These are phyloP conservation scores for Phytopythium chamaehyphon DNA, from an alignment of 352 stramenopile genomes.

Conservation along the genomic window DNA sequence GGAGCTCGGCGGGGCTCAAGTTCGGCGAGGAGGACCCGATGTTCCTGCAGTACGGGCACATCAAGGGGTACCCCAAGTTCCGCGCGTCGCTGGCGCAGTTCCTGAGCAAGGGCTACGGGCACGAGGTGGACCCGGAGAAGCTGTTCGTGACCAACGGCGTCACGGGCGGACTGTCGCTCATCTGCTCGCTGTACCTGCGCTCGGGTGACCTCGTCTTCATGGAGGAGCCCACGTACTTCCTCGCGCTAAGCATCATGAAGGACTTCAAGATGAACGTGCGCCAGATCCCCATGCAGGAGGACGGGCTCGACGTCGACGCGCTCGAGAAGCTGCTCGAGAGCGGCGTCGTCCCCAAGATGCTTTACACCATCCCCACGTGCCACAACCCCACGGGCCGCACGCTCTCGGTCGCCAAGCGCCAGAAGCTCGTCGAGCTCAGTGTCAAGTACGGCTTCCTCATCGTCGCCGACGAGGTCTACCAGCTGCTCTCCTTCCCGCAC, in stretches of 20 bases:
- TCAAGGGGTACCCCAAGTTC: slow-evolving; percentile 88
- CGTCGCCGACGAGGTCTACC: slow-evolving; percentile 94
- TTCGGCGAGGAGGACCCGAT: slow-evolving; percentile 82
- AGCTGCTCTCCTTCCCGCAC: slow-evolving; percentile 91
- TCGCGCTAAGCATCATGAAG: slow-evolving; percentile 92
- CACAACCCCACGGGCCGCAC: slow-evolving; percentile 93
- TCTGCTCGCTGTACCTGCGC: slow-evolving; percentile 85
- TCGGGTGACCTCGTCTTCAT: slow-evolving; percentile 91
- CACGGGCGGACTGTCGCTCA: slow-evolving; percentile 89
- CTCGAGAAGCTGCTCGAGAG: slow-evolving; percentile 79
- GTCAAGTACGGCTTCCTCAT: slow-evolving; percentile 89
- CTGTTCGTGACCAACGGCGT: slow-evolving; percentile 93
- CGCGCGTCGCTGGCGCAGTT: slow-evolving; percentile 71
- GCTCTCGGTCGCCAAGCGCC: slow-evolving; percentile 80
- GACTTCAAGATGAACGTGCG: slow-evolving; percentile 91
- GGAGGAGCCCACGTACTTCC: slow-evolving; percentile 93
- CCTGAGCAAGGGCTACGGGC: slow-evolving; percentile 72
- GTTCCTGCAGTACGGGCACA: slow-evolving; percentile 88
- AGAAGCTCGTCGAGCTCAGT: slow-evolving; percentile 85
- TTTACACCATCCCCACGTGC: slow-evolving; percentile 94
- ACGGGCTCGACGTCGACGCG: slow-evolving; percentile 80
- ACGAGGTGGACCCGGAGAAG: slow-evolving; percentile 74
- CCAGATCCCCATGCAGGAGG: slow-evolving; percentile 88
- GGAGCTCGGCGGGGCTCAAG: slow-evolving; percentile 71
- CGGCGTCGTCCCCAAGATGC: slow-evolving; percentile 85